Evolutionary conservation across 2,329 filamentous ascomycete species (phyloP).

Genomic region (Tolypocladium capitatum): DNA sequence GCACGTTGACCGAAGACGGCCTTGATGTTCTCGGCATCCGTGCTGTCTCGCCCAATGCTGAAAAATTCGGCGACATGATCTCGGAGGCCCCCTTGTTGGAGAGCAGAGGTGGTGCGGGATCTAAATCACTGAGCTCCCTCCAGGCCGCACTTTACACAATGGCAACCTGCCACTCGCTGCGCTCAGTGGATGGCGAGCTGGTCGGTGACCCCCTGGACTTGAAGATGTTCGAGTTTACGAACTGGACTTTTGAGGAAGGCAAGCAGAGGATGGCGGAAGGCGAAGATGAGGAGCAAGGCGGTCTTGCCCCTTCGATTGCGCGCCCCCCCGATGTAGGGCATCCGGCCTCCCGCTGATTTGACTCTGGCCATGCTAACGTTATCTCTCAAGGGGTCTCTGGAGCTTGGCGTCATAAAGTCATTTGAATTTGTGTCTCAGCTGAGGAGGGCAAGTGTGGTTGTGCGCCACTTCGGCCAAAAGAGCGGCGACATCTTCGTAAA

Average conservation of each 20-base stretch:
- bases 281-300: slow-evolving; percentile 61
- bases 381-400: slow-evolving; percentile 41
- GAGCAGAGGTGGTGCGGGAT: neutral
- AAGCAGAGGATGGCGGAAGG: slow-evolving; percentile 50
- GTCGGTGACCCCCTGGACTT: slow-evolving; percentile 89
- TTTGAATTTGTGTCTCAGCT: slow-evolving; percentile 95
- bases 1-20: slow-evolving; percentile 93
- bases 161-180: slow-evolving; percentile 91
- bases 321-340: slow-evolving; percentile 50
- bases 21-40: slow-evolving; percentile 84
- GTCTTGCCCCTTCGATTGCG: slow-evolving; percentile 77
- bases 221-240: slow-evolving; percentile 97
- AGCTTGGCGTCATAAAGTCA: slow-evolving; percentile 78
- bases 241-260: slow-evolving; percentile 86
- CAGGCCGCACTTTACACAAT: slow-evolving; percentile 75
- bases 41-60: slow-evolving; percentile 50
- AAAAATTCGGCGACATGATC: slow-evolving; percentile 64
- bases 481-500: slow-evolving; percentile 89
- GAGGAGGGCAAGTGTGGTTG: slow-evolving; percentile 82
- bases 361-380: slow-evolving; percentile 8
- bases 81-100: slow-evolving; percentile 29
- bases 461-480: slow-evolving; percentile 72
- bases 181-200: slow-evolving; percentile 75
- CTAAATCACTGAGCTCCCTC: slow-evolving; percentile 14
- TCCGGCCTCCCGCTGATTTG: neutral